Conservation (phyloP, 352 stramenopile genomes). For the Globisporangium polare region DNA sequence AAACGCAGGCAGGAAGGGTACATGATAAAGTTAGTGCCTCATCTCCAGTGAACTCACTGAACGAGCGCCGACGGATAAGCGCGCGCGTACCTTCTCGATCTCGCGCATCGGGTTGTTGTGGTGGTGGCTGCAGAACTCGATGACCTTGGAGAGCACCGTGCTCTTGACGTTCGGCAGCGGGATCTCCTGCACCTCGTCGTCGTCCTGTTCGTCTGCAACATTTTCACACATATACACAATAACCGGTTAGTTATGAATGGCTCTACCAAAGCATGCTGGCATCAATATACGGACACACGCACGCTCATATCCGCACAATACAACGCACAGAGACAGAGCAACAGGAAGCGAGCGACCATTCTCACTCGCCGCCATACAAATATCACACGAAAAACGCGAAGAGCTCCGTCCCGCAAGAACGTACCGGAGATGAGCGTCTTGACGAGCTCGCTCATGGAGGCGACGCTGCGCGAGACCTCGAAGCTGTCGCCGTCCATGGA, state of each 20-base stretch:
- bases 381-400: neutral
- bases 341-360: neutral
- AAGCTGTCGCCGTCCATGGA: conserved; percentile 97
- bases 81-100: conserved; percentile 94
- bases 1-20: neutral
- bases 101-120: conserved; percentile 98
- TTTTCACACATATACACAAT: neutral
- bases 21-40: neutral
- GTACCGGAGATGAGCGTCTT: conserved; percentile 96
- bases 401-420: conserved; percentile 4
- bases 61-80: neutral
- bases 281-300: neutral
- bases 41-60: neutral
- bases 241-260: neutral
- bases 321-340: neutral
- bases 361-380: conserved; percentile 1
- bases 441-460: conserved; percentile 97
- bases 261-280: too few relatives aligned
- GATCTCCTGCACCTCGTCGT: conserved; percentile 96
- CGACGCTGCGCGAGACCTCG: conserved; percentile 91
- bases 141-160: conserved; percentile 95
- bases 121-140: conserved; percentile 96
- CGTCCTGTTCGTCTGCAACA: conserved; percentile 89
- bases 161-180: conserved; percentile 98
- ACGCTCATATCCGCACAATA: neutral